Conservation (phyloP, 2,329 filamentous ascomycete genomes). For the Monosporascus sp. region DNA sequence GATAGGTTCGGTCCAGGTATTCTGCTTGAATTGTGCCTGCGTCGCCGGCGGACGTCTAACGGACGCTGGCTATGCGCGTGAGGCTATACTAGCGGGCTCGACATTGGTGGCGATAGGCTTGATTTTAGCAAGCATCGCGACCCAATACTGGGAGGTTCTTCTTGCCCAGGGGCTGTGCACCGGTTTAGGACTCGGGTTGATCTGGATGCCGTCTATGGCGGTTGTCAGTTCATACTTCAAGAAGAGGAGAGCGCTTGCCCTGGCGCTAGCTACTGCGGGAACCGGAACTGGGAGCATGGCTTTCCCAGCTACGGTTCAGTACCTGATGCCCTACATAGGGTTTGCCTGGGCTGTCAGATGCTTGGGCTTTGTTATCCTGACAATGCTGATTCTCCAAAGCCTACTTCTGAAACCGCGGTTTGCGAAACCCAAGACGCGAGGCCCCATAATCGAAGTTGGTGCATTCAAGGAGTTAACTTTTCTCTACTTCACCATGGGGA, state of each 20-base stretch:
- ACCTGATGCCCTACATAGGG: constrained; percentile 55
- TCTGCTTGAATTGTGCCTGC: constrained; percentile 27
- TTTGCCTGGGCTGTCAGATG: constrained; percentile 61
- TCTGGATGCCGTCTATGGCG: constrained; percentile 30
- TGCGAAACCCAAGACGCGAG: constrained; percentile 33
- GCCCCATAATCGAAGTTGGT: constrained; percentile 43
- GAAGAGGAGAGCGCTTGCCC: constrained; percentile 48
- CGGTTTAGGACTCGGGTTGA: constrained; percentile 40
- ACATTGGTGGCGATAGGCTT: constrained; percentile 33
- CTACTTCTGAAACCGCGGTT: constrained; percentile 40
- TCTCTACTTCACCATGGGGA: constrained; percentile 30
- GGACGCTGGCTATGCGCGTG: constrained; percentile 28
- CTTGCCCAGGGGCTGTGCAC: constrained; percentile 44
- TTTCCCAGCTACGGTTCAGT: constrained; percentile 53
- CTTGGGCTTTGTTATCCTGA: constrained; percentile 54
- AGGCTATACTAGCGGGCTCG: constrained; percentile 23
- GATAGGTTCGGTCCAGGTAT: constrained; percentile 36
- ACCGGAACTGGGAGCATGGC: constrained; percentile 58
- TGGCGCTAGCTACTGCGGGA: constrained; percentile 55
- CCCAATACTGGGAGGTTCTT: constrained; percentile 34
- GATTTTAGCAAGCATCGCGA: constrained; percentile 32
- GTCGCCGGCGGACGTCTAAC: constrained; percentile 24
- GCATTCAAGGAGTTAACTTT: constrained; percentile 47
- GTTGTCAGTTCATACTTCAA: constrained; percentile 55
- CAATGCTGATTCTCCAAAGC: constrained; percentile 33